A percentile compares a stretch with the other conserved stretches of the same genome.
These are phyloP conservation scores for Quercus engelmannii DNA, from an alignment of 306 rosid species.

Conservation along the genomic window DNA sequence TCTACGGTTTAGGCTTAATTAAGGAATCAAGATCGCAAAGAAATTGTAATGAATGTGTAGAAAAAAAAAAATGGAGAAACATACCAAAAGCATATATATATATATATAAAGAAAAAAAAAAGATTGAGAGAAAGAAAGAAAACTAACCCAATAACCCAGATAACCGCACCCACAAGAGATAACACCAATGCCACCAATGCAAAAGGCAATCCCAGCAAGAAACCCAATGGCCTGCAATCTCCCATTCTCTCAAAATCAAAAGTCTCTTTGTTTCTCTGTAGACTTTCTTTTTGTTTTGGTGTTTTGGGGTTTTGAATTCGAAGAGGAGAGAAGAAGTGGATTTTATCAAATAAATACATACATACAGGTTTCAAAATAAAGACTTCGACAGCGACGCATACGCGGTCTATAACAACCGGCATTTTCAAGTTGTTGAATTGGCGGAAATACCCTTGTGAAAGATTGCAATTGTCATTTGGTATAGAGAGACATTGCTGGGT, in stretches of 20 bases:
- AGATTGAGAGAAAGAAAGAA: not conserved
- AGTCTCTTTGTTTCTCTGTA: no score
- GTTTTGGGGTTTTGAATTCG: not conserved
- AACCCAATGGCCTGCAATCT: constrained; percentile 82
- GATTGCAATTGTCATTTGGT: not conserved
- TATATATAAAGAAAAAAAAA: not conserved
- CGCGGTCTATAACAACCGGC: not conserved
- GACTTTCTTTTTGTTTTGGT: not conserved
- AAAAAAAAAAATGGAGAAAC: not conserved
- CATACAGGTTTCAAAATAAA: not conserved
- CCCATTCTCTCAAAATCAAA: constrained; percentile 26
- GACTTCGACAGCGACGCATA: not conserved
- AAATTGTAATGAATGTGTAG: not conserved
- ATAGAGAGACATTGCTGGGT: not conserved
- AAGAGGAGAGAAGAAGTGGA: not conserved
- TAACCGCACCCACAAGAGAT: constrained; percentile 60
- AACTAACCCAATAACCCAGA: constrained; percentile 78
- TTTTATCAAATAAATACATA: no score
- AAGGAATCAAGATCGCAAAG: not conserved
- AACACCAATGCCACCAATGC: constrained; percentile 61
- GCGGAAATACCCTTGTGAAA: not conserved
- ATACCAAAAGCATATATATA: no score
- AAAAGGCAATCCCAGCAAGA: constrained; percentile 78
- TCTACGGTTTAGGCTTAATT: not conserved
- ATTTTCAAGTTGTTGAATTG: not conserved